Base-by-base conservation (phyloP, 768 basidiomycete genomes). In the Brasilioporus rufonigricans region DNA sequence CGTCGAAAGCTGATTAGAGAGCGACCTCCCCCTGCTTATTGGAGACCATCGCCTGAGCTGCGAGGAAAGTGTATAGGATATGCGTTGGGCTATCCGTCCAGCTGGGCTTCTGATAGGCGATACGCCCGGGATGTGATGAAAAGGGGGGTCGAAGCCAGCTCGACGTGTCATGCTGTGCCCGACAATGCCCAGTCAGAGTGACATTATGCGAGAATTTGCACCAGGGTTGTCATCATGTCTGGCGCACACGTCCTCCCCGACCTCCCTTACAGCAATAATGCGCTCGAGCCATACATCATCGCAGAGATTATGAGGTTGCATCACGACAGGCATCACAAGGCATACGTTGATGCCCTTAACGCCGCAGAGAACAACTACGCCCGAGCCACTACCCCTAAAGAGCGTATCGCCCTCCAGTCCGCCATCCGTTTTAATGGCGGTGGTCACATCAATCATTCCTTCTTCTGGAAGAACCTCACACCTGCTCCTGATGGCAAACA, bases 401-500 rank as follows among this genome's bases (percentile, higher is more conserved):
- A 66, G 48, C 60, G 65, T 46, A 66, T 67, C 48, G 65, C 65
- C 40, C 65, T 66, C 7, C 65, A 66, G 56, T 62, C 65, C 6
- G 60, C 50, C 44, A 29, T 67, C 16, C 58, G 63, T 4, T 65
- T 68, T 61, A 67, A 66, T 24, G 65, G 65, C 5, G 65, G 66
- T 12, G 65, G 63, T n/a, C 93, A 92, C 74, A 91, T 94, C 80
- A 94, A 94, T 75, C 92, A 93, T 77, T 91, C 93, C 49, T 85
- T 96, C 56, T 98, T 98, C 80, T 97, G 95, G 95, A 91, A 85
- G 79, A 95, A 95, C 78, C 83, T 97, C 56, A 84, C 92, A 2
- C 89, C 91, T 7, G 68, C 83, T 12, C 59, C 55, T 2, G 55
- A 65, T 29, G 71, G 77, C 23, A 67, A 68, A 19, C 81, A 81